phyloP scores from a whole-genome alignment of 2,329 filamentous ascomycete species.

The Aureobasidium melanogenum region DNA sequence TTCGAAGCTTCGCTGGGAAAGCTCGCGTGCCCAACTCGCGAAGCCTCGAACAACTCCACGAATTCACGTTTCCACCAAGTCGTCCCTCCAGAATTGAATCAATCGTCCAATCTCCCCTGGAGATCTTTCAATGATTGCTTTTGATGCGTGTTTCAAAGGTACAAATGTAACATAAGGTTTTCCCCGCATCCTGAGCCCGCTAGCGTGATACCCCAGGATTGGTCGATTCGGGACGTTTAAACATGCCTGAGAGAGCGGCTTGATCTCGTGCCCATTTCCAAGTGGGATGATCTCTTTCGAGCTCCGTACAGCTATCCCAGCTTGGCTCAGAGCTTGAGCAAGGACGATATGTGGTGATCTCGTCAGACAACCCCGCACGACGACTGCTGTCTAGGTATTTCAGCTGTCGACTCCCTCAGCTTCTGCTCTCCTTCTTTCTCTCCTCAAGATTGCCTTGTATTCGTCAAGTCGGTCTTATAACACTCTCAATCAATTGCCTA shows the following conservation, averaged over 20 bases:
- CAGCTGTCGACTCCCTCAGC: background rate
- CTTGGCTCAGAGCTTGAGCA: slow-evolving; percentile 13
- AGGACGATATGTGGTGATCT: slow-evolving; percentile 1
- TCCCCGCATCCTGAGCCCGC: background rate
- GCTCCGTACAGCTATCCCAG: slow-evolving; percentile 6
- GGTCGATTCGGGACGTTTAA: background rate
- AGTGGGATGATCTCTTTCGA: slow-evolving; percentile 7
- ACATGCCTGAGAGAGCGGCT: background rate
- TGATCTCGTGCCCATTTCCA: slow-evolving; percentile 7
- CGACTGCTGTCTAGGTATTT: slow-evolving; percentile 8
- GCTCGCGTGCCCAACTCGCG: background rate
- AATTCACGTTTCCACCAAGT: background rate
- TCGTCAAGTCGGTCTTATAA: slow-evolving; percentile 6
- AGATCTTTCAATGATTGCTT: slow-evolving; percentile 1
- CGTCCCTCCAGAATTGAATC: background rate
- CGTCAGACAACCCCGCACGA: slow-evolving; percentile 12
- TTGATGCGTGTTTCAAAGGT: slow-evolving; percentile 7
- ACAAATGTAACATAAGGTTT: background rate
- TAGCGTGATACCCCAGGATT: slow-evolving; percentile 10
- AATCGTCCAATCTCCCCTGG: background rate
- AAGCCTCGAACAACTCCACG: background rate
- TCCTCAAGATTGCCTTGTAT: slow-evolving; percentile 10
- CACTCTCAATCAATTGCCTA: background rate
- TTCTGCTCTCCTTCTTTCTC: background rate
- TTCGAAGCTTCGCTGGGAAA: background rate